These are phyloP conservation scores for Quercus suber DNA, from an alignment of 306 rosid species.

Conservation along the genomic window DNA sequence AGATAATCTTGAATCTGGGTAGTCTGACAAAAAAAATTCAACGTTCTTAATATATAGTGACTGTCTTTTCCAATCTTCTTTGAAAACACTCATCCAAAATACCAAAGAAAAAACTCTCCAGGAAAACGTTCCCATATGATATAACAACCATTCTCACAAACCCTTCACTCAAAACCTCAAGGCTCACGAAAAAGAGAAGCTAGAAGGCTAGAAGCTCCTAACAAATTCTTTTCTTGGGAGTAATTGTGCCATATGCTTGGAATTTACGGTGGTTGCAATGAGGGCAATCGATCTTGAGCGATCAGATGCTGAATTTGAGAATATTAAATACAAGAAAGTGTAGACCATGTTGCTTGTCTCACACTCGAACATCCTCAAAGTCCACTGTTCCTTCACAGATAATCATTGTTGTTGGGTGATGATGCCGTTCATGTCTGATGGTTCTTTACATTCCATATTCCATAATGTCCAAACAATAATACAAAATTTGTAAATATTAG, in stretches of 20 bases:
- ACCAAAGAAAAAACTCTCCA: too few species aligned
- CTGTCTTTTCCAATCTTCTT: too few species aligned
- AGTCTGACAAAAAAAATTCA: too few species aligned
- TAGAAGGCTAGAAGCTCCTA: constrained; percentile 21
- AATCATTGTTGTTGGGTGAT: constrained; percentile 62
- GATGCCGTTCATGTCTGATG: constrained; percentile 68
- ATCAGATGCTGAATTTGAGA: constrained; percentile 37
- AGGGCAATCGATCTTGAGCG: constrained; percentile 62
- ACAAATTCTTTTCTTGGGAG: constrained; percentile 17
- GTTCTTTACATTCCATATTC: constrained; percentile 52
- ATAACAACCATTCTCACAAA: too few species aligned
- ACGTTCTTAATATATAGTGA: too few species aligned
- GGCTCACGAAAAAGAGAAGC: constrained; percentile 2
- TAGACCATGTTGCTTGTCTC: constrained; percentile 46
- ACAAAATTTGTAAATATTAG: too few species aligned
- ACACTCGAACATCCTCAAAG: constrained; percentile 48
- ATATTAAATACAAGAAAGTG: constrained; percentile 38
- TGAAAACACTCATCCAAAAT: too few species aligned
- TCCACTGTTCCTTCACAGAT: constrained; percentile 57
- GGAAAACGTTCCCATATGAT: too few species aligned
- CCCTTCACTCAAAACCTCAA: too few species aligned
- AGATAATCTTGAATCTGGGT: too few species aligned
- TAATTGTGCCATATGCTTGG: constrained; percentile 63
- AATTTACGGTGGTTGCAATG: constrained; percentile 54
- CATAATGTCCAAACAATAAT: too few species aligned